These are phyloP conservation scores for Plenodomus biglobosus DNA, from an alignment of 2,329 filamentous ascomycete genomes.

Conservation along the genomic window DNA sequence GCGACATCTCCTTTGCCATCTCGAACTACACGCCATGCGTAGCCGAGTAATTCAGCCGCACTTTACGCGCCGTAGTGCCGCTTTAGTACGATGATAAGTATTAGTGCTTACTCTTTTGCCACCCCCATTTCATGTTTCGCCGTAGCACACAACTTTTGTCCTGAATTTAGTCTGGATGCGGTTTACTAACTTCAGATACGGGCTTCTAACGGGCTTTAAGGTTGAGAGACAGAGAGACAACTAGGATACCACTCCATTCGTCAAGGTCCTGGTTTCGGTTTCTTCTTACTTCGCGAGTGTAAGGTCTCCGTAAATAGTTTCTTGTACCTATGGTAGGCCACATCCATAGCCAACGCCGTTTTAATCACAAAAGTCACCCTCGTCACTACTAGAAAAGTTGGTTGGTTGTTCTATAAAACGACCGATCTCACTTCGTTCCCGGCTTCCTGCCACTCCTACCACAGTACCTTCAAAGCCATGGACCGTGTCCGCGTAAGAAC, in stretches of 20 bases:
- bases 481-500: too few relatives aligned
- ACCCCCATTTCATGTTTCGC: constrained; percentile 1
- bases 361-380: too few relatives aligned
- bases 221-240: background rate
- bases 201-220: constrained; percentile 1
- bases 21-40: constrained; percentile 1
- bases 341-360: too few relatives aligned
- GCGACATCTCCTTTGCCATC: constrained; percentile 1
- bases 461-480: too few relatives aligned
- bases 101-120: background rate
- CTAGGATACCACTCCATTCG: background rate
- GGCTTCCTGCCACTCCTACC: too few relatives aligned
- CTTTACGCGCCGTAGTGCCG: constrained; percentile 1
- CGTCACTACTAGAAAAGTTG: too few relatives aligned
- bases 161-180: constrained; percentile 1
- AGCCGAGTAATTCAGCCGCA: constrained; percentile 1
- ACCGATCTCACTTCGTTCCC: too few relatives aligned
- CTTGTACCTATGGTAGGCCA: too few relatives aligned
- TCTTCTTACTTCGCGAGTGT: too few relatives aligned
- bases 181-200: constrained; percentile 1
- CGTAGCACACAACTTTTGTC: constrained; percentile 1
- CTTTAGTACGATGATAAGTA: background rate
- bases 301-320: too few relatives aligned
- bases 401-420: too few relatives aligned
- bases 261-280: too few relatives aligned